Evolutionary conservation across 306 rosid species (phyloP), one percentile per base, ranked within the genome.

Genomic region (Quercus mongolica): DNA sequence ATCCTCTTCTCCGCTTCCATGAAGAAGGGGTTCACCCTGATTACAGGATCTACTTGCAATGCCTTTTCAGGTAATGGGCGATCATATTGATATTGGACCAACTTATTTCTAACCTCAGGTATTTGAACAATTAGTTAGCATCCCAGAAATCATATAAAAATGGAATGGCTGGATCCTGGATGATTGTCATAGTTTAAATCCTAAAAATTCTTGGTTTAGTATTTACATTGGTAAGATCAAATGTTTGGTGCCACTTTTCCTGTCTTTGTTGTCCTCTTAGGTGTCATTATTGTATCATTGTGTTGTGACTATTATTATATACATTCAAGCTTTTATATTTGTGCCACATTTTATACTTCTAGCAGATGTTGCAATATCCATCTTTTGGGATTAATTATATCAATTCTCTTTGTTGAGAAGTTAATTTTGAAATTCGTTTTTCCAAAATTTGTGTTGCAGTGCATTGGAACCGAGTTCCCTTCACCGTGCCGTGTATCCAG

Each of bases 21-120:
- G 99, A 95, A 86, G 99, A 94, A 87, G 99, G 99, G 20, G 92
- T 95, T 71, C 99, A 95, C 80, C 99, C 98, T 0, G 99, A 95
- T 79, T 89, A 88, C 77, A 91, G 97, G 71, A 95, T 95, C 85
- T 95, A 91, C 84, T 87, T 95, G 74, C 98, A 92, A 89, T 92
- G 99, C 87, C 95, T 95, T 73, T 90, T 91, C 90, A 95, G 98
- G 99, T 95, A 87, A 79, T 51, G 74, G 57, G 69, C 18, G 21
- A 78, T 84, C 81, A 54, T 13, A 57, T 33, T 31, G 71, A n/a
- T 17, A 14, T n/a, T 23, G 59, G 30, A 18, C 10, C 72, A 35
- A 35, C 72, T 33, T 15, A 49, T 49, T 30, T 67, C 8, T 67
- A 18, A 65, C 33, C 59, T 21, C 31, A 5, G n/a, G 46, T 75